Conservation (phyloP, 371 early-diverging fungal species). For the Amoeboaphelidium occidentale region DNA sequence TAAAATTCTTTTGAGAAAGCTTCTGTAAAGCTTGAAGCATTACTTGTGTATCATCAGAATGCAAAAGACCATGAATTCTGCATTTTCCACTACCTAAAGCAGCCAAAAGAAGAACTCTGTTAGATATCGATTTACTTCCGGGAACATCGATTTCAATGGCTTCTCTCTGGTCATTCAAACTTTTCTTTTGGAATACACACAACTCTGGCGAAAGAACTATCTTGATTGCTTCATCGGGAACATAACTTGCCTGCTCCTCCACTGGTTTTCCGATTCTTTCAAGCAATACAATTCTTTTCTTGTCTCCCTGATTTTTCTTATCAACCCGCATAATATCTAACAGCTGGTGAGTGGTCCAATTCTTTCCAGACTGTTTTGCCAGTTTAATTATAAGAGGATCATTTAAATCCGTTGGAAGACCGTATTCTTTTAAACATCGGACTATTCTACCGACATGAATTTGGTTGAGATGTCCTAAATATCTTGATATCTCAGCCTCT, state of each 20-base stretch:
- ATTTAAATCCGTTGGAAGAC: constrained; percentile 33
- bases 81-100: constrained; percentile 66
- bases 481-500: constrained; percentile 78
- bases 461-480: constrained; percentile 58
- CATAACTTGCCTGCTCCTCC: constrained; percentile 52
- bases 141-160: constrained; percentile 44
- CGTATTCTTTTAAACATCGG: constrained; percentile 61
- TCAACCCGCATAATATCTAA: constrained; percentile 79
- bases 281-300: constrained; percentile 78
- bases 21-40: constrained; percentile 77
- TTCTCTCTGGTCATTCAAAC: background rate
- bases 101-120: constrained; percentile 76
- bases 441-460: constrained; percentile 69
- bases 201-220: constrained; percentile 25
- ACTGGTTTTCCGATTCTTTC: constrained; percentile 54
- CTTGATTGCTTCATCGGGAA: constrained; percentile 53
- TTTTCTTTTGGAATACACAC: background rate
- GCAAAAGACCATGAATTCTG: constrained; percentile 58
- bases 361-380: constrained; percentile 22
- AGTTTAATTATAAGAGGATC: constrained; percentile 8
- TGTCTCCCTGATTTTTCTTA: constrained; percentile 80
- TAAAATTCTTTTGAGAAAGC: constrained; percentile 56
- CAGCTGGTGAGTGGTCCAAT: constrained; percentile 46
- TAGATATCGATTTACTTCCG: constrained; percentile 89
- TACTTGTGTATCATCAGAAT: constrained; percentile 91